These are phyloP conservation scores for Cryomyces antarcticus DNA, from an alignment of 495 filamentous ascomycete genomes.

Conservation along the genomic window DNA sequence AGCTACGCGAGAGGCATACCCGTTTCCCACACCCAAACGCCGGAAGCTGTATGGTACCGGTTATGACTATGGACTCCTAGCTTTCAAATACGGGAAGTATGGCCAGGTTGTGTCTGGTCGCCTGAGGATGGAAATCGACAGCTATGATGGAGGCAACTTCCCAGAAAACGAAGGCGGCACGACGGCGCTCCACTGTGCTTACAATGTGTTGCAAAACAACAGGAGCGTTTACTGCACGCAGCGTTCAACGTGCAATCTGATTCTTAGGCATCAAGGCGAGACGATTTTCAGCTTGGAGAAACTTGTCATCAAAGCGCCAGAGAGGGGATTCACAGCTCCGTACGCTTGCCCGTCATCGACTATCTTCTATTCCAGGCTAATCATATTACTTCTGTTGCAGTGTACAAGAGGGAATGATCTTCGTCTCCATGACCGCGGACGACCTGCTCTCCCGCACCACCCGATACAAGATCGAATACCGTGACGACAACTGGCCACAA, in stretches of 20 bases:
- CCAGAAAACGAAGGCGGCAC: constrained; percentile 30
- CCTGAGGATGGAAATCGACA: constrained; percentile 66
- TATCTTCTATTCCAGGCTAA: background rate
- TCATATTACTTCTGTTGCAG: constrained; percentile 23
- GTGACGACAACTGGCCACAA: background rate
- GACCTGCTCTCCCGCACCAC: constrained; percentile 56
- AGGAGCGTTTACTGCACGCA: constrained; percentile 76
- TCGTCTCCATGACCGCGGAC: constrained; percentile 65
- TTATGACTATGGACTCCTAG: constrained; percentile 27
- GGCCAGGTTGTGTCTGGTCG: constrained; percentile 67
- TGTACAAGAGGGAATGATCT: constrained; percentile 84
- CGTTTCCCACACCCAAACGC: constrained; percentile 36
- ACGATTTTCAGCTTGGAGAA: constrained; percentile 64
- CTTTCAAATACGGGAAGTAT: constrained; percentile 57
- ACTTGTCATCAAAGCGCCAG: constrained; percentile 72
- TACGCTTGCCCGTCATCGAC: constrained; percentile 27
- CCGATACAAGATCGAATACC: constrained; percentile 54
- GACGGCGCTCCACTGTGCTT: constrained; percentile 32
- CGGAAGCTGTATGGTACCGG: constrained; percentile 53
- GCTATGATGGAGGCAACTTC: constrained; percentile 75
- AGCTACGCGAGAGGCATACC: too few species aligned
- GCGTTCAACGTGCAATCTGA: constrained; percentile 60
- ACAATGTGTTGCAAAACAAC: constrained; percentile 71
- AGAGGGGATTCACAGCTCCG: constrained; percentile 65
- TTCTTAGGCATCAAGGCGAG: constrained; percentile 58